Base-by-base conservation (phyloP, 768 basidiomycete genomes). In the Russula brevipes region DNA sequence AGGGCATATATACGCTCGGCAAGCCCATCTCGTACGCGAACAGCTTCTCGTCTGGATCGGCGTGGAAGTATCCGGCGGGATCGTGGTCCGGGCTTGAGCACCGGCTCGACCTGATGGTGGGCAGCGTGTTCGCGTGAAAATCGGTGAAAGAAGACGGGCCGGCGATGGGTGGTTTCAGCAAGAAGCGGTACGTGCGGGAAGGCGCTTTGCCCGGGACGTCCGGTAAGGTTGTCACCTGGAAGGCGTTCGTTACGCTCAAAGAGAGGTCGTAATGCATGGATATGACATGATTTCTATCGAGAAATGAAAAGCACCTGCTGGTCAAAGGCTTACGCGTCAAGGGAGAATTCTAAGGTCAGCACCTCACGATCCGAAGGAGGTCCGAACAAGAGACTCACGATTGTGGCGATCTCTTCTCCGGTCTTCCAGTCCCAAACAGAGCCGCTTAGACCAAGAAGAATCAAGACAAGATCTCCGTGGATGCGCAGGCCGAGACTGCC, bases 351-450 rank as follows among this genome's bases (percentile, higher is more conserved):
- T 24, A 51, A 31, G 17, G 31, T 41, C 51, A 52, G 51, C 12
- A 3, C 17, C 42, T 12, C 36, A n/a, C 7, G 9, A 36, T 10
- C n/a, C 7, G 9, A 35, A 10, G 3, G 30, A n/a, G 6, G 24
- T 16, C 42, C 4, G 16, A 45, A 16, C n/a, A 6, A 35, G 36
- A 5, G 6, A 54, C 60, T 38, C 30, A 31, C 60, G 36, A 61
- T 55, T 19, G 49, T 39, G 16, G 45, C 45, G 5, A 49, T 31
- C 0, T 4, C 17, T 31, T 47, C 53, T 2, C 60, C 53, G 1
- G 60, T 61, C 46, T 55, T 61, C 60, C 60, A 61, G 46, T 49
- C 39, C 53, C 42, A 55, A 11, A 24, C 24, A 7, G 49, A 30
- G 38, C 45, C 46, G 30, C n/a, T 11, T 4, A 11, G 35, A 11